Base-by-base conservation (phyloP, 805 yeast genomes). In the Pichia eremophila region DNA sequence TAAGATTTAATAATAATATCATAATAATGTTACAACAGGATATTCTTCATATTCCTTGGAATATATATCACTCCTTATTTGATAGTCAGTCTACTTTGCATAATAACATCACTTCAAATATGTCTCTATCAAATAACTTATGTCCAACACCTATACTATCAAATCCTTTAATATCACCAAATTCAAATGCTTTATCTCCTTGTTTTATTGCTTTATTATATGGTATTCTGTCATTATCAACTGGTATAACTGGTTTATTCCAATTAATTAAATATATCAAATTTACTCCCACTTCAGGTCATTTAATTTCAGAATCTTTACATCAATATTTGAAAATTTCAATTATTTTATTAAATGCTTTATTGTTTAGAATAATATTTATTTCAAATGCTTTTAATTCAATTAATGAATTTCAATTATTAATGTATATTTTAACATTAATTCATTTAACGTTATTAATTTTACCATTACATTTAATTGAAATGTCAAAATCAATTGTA, bases 401-500 rank as follows among this genome's bases (percentile, higher is more conserved):
- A 32, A 34, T 28, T 8, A 34, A 43, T 4, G 15, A 25, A 37
- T 42, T 52, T 45, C 31, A 47, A 37, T 29, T 41, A 10, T 28
- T 45, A 14, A 46, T 51, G 5, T 63, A 56, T 41, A 34, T 44
- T 3, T 15, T 50, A 1, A 44, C 47, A 18, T 18, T 61, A 0
- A 18, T 53, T 9, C 50, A 56, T 1, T 40, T 62, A 5, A 17
- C 54, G 3, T 43, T 56, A 2, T 47, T 70, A 4, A 63, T 72
- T 2, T 41, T 69, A 1, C 79, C 79, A 0, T 55, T 77, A 12
- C 75, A 74, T 39, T 46, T 63, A 9, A 48, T 73, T 17, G 83
- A 78, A 51, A 64, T 68, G 9, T 64, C 70, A 41, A 63, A 69
- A 41, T 61, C 66, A 1, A 55, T 68, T 0, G 58, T 67, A 2